These are phyloP conservation scores for Sporothrix schenckii DNA, from an alignment of 2,329 filamentous ascomycete genomes.

Conservation along the genomic window DNA sequence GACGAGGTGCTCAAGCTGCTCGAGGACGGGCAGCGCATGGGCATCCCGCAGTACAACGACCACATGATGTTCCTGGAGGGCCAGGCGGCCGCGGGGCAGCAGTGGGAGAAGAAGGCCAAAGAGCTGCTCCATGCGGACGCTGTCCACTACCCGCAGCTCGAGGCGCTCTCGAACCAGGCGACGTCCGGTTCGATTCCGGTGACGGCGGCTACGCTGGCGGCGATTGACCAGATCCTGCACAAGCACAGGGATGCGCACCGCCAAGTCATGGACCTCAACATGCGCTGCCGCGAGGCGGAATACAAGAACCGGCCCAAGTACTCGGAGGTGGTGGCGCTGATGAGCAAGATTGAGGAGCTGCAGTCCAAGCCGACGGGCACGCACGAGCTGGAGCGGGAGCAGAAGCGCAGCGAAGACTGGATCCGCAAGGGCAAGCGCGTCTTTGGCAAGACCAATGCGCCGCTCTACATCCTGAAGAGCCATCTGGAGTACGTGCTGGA, in stretches of 20 bases:
- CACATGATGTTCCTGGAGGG: slow-evolving; percentile 76
- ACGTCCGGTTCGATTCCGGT: slow-evolving; percentile 72
- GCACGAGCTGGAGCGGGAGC: slow-evolving; percentile 88
- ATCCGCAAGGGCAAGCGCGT: slow-evolving; percentile 98
- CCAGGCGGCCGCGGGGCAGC: slow-evolving; percentile 73
- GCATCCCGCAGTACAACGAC: slow-evolving; percentile 78
- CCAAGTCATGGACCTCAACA: slow-evolving; percentile 79
- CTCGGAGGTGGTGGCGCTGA: slow-evolving; percentile 83
- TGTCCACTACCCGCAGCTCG: slow-evolving; percentile 91
- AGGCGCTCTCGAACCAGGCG: slow-evolving; percentile 85
- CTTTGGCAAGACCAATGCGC: slow-evolving; percentile 97
- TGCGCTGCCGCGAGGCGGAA: slow-evolving; percentile 74
- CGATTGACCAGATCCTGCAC: slow-evolving; percentile 88
- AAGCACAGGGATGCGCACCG: slow-evolving; percentile 95
- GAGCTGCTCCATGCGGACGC: slow-evolving; percentile 90
- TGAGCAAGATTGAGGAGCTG: slow-evolving; percentile 82
- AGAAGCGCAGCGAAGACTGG: slow-evolving; percentile 96
- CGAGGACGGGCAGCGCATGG: slow-evolving; percentile 73
- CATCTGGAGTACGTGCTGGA: slow-evolving; percentile 93
- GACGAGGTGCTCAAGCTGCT: slow-evolving; percentile 80
- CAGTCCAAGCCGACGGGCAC: slow-evolving; percentile 92
- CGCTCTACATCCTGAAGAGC: slow-evolving; percentile 89
- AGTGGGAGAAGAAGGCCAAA: slow-evolving; percentile 91
- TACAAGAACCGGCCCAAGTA: slow-evolving; percentile 83
- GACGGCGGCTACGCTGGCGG: slow-evolving; percentile 73